These are phyloP conservation scores for Scleroderma citrinum DNA, from an alignment of 768 basidiomycete genomes.

Conservation along the genomic window DNA sequence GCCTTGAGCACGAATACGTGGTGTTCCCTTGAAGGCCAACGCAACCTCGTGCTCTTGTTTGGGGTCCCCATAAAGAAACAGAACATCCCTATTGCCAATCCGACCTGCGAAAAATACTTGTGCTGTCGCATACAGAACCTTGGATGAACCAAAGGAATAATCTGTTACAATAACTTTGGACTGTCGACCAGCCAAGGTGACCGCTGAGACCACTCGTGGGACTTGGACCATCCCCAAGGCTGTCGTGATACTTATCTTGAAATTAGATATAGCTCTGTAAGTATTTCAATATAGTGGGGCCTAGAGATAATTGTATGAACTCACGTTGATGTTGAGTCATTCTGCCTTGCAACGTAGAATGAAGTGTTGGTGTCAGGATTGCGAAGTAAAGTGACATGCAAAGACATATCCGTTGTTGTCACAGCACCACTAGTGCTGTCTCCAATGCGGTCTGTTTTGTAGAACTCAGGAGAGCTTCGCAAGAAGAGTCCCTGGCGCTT, in stretches of 20 bases:
- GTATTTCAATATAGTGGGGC: neutral
- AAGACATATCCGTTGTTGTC: slow-evolving; percentile 36
- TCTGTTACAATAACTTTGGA: slow-evolving; percentile 70
- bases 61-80: slow-evolving; percentile 56
- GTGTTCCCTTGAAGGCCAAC: slow-evolving; percentile 42
- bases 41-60: slow-evolving; percentile 51
- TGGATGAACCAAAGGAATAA: slow-evolving; percentile 63
- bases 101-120: slow-evolving; percentile 61
- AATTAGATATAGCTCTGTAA: slow-evolving; percentile 33
- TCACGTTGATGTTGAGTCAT: slow-evolving; percentile 60
- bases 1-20: slow-evolving; percentile 29
- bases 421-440: slow-evolving; percentile 50
- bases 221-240: slow-evolving; percentile 46
- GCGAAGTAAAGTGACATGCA: slow-evolving; percentile 54
- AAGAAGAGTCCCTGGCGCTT: slow-evolving; percentile 76
- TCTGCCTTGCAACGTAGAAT: slow-evolving; percentile 70
- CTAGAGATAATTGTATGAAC: slow-evolving; percentile 14
- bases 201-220: slow-evolving; percentile 45
- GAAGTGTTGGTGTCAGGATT: slow-evolving; percentile 63
- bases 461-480: slow-evolving; percentile 71
- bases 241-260: slow-evolving; percentile 57
- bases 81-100: slow-evolving; percentile 56
- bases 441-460: slow-evolving; percentile 72
- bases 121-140: slow-evolving; percentile 65
- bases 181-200: slow-evolving; percentile 63